Evolutionary conservation across 768 basidiomycete species (phyloP), one percentile per base, ranked within the genome.

Genomic region (Tylopilus vinaceipallidus): DNA sequence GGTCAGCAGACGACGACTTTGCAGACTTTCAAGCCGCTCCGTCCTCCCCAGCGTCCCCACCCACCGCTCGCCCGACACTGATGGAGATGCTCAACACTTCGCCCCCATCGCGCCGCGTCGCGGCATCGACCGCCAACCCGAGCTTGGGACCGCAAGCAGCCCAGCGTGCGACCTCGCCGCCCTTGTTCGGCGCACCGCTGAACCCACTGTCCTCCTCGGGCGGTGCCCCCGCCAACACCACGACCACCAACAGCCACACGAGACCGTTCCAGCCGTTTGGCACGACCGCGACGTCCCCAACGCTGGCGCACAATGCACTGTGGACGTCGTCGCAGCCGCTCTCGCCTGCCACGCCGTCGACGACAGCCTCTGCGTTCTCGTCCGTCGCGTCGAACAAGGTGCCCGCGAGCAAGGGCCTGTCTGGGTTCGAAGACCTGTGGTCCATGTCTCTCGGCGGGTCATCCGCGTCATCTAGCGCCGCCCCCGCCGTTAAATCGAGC

Each of bases 381-480:
- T 56, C 56, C 20, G 27, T 51, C 22, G 34, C 37, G n/a, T 58
- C 59, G 26, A 56, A 30, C 53, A 64, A 53, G 39, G 27, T 51
- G 8, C 40, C 56, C 6, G 17, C 40, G 14, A 43, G 60, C 64
- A 77, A 60, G 58, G 82, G 32, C 60, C 66, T 49, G 71, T 78
- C 49, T 35, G 84, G 83, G 60, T 97, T 95, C 61, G 94, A 94
- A 54, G 94, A 97, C 64, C 66, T 97, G 56, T 97, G 90, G 89
- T 80, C 80, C 19, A 76, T 93, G 77, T 88, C 86, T 2, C 77
- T 95, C 32, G 86, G 86, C 24, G 57, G n/a, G n/a, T n/a, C n/a
- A n/a, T n/a, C 71, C 8, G 52, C 66, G 8, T 50, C 67, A 12
- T 47, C 75, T 13, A 58, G 46, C 29, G 53, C 74, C 33, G 14